A percentile compares a stretch with the other conserved stretches of the same genome.
Conservation (phyloP, 352 stramenopile species). For the Saprolegnia diclina region DNA sequence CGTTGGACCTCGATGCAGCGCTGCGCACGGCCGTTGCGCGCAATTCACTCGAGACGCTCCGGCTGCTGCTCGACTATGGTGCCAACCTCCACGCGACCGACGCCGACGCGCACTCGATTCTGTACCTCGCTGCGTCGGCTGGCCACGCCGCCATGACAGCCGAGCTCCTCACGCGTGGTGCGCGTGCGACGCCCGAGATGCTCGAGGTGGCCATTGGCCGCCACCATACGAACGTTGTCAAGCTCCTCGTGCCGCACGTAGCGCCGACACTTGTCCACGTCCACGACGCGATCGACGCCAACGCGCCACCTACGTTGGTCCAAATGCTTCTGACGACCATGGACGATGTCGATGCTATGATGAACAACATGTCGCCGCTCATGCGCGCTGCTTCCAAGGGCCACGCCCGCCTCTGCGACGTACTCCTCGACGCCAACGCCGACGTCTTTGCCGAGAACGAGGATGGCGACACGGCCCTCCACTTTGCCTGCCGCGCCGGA, state of each 20-base stretch:
- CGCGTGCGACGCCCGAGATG: conserved; percentile 46
- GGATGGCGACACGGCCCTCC: conserved; percentile 75
- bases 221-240: conserved; percentile 47
- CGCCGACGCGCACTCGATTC: conserved; percentile 45
- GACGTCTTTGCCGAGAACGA: conserved; percentile 70
- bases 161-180: conserved; percentile 64
- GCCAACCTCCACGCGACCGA: conserved; percentile 50
- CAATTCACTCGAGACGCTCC: conserved; percentile 45
- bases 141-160: conserved; percentile 57
- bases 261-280: conserved; percentile 37
- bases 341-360: conserved; percentile 41
- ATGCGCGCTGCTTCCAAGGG: conserved; percentile 60
- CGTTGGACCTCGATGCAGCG: not conserved
- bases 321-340: conserved; percentile 26
- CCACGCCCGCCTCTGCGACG: conserved; percentile 55
- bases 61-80: conserved; percentile 65
- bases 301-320: conserved; percentile 28
- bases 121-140: conserved; percentile 50
- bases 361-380: conserved; percentile 53
- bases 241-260: conserved; percentile 57
- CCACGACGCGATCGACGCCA: conserved; percentile 45
- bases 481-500: conserved; percentile 65
- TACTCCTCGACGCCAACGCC: conserved; percentile 61
- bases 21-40: not conserved
- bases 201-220: conserved; percentile 51